phyloP scores from a whole-genome alignment of 495 filamentous ascomycete genomes.

The Chaetomidium leptoderma region DNA sequence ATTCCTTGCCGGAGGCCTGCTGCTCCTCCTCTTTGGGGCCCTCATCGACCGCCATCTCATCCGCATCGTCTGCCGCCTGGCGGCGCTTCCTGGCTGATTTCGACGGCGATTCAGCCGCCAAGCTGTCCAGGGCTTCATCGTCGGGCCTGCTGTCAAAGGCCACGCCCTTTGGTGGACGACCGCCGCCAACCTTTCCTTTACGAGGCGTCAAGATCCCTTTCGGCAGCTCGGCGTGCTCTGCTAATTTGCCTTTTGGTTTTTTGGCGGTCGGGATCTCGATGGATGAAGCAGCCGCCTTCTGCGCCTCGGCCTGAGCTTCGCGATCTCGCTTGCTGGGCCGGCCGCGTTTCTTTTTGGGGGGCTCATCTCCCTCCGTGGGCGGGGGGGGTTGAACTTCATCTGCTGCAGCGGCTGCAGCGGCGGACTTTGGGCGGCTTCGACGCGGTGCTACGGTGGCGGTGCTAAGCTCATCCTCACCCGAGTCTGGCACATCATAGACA shows the following conservation, averaged over 20 bases:
- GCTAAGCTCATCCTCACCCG: constrained; percentile 35
- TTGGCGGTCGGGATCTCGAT: no score
- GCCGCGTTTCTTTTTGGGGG: constrained; percentile 23
- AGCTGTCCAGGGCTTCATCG: constrained; percentile 24
- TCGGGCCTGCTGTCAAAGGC: constrained; percentile 32
- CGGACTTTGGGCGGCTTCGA: not conserved
- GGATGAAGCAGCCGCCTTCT: no score
- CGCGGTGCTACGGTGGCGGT: not conserved
- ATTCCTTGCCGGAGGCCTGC: constrained; percentile 10
- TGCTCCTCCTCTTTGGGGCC: not conserved
- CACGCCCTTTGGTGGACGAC: constrained; percentile 37
- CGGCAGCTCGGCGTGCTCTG: constrained; percentile 18
- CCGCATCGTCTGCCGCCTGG: constrained; percentile 17
- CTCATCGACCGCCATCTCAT: constrained; percentile 10
- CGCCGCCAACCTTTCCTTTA: constrained; percentile 24
- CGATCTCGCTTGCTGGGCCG: constrained; percentile 17
- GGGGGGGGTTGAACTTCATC: not conserved
- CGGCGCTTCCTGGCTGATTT: constrained; percentile 12
- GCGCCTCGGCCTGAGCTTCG: constrained; percentile 6
- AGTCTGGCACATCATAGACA: constrained; percentile 43
- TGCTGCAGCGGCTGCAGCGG: not conserved
- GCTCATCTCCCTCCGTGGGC: constrained; percentile 3
- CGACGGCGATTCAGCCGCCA: constrained; percentile 4
- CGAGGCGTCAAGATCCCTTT: constrained; percentile 43
- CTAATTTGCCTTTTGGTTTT: not conserved